Evolutionary conservation across 495 filamentous ascomycete species (phyloP).

Genomic region (Penicillium crystallinum): DNA sequence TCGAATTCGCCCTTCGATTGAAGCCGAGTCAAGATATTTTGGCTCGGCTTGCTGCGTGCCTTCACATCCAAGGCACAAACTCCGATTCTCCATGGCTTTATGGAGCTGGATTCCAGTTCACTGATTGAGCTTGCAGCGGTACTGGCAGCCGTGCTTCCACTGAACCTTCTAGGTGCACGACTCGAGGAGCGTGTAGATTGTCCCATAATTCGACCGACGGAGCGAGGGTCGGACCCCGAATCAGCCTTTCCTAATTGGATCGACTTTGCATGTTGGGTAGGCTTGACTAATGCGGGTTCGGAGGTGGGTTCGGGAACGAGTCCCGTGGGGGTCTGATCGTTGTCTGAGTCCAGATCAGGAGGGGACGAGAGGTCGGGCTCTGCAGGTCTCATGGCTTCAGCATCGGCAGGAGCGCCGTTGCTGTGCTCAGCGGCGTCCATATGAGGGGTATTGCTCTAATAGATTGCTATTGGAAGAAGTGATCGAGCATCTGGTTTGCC

Average conservation of each 20-base stretch:
- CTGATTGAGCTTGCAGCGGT: slow-evolving; percentile 65
- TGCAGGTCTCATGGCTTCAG: slow-evolving; percentile 9
- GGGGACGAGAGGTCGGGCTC: slow-evolving; percentile 11
- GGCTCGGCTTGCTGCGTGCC: slow-evolving; percentile 89
- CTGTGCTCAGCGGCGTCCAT: slow-evolving; percentile 22
- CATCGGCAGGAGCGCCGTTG: slow-evolving; percentile 39
- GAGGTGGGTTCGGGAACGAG: slow-evolving; percentile 8
- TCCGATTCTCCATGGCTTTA: slow-evolving; percentile 64
- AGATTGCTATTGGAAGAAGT: slow-evolving; percentile 38
- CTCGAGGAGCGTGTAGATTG: slow-evolving; percentile 62
- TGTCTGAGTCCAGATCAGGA: slow-evolving; percentile 5
- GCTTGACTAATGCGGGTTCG: slow-evolving; percentile 9
- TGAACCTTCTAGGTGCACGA: slow-evolving; percentile 66
- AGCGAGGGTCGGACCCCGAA: slow-evolving; percentile 18
- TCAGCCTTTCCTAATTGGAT: slow-evolving; percentile 16
- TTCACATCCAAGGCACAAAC: slow-evolving; percentile 96
- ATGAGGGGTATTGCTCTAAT: slow-evolving; percentile 29
- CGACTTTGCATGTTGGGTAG: slow-evolving; percentile 12
- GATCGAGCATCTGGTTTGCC: not conserved
- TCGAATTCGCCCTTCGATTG: slow-evolving; percentile 91
- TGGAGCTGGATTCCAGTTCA: slow-evolving; percentile 28
- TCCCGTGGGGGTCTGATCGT: slow-evolving; percentile 13
- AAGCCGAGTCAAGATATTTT: slow-evolving; percentile 89
- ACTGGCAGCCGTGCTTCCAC: slow-evolving; percentile 68
- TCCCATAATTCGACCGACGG: slow-evolving; percentile 19